Percentiles rank a stretch among this genome's conserved stretches.
These are phyloP conservation scores for Linnemannia exigua DNA, from an alignment of 192 early-diverging fungal genomes.

Conservation along the genomic window DNA sequence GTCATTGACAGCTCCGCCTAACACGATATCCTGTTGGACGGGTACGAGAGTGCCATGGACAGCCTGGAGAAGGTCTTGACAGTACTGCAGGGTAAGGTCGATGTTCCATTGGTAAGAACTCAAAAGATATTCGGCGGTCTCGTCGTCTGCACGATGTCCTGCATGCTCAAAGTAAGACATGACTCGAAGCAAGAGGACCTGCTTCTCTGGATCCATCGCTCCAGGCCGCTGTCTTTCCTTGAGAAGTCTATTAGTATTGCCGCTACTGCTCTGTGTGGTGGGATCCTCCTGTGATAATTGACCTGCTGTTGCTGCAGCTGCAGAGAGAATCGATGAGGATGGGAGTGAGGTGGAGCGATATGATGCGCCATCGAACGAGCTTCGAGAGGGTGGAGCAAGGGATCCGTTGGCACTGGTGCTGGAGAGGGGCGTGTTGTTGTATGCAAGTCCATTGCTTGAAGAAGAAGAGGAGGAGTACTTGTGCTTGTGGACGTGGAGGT, in stretches of 20 bases:
- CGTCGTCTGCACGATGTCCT: constrained; percentile 51
- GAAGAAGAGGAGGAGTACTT: constrained; percentile 12
- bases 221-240: constrained; percentile 23
- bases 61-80: constrained; percentile 47
- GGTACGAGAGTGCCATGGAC: constrained; percentile 47
- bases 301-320: constrained; percentile 6
- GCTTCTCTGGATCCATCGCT: constrained; percentile 34
- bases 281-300: neutral
- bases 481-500: constrained; percentile 48
- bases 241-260: neutral
- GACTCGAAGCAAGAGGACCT: constrained; percentile 46
- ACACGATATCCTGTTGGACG: constrained; percentile 30
- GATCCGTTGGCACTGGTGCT: constrained; percentile 20
- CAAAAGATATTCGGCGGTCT: constrained; percentile 47
- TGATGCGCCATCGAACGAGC: constrained; percentile 9
- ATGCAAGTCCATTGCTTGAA: neutral
- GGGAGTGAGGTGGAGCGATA: constrained; percentile 31
- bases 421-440: neutral
- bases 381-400: constrained; percentile 27
- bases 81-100: constrained; percentile 50
- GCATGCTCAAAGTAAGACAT: constrained; percentile 56
- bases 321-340: constrained; percentile 29
- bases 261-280: neutral
- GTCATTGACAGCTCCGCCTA: constrained; percentile 74
- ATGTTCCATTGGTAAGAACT: constrained; percentile 51